phyloP scores from a whole-genome alignment of 345 rosid species.

The Lepidium africanum region DNA sequence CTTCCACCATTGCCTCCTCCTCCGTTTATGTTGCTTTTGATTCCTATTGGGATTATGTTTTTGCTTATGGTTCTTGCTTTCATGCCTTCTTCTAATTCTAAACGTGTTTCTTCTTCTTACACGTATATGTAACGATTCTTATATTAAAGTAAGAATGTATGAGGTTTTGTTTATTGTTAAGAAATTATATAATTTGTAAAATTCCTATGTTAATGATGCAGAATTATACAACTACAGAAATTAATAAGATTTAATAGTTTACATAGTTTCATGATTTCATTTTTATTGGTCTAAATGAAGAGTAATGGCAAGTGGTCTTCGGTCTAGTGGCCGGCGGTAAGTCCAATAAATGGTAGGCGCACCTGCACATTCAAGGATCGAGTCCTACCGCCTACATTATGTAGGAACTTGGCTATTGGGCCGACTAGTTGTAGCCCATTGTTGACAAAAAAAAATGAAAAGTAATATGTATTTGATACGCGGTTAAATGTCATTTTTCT shows the following conservation, averaged over 20 bases:
- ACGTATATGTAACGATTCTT: conserved; percentile 18
- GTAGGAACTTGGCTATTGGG: too few relatives aligned
- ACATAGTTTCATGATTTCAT: neutral
- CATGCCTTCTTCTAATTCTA: conserved; percentile 45
- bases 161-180: conserved; percentile 7
- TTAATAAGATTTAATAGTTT: neutral
- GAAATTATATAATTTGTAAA: conserved; percentile 12
- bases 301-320: too few relatives aligned
- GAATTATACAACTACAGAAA: neutral
- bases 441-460: too few relatives aligned
- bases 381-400: too few relatives aligned
- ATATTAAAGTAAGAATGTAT: neutral
- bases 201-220: neutral
- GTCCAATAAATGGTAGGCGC: too few relatives aligned
- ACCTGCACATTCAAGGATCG: too few relatives aligned
- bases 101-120: conserved; percentile 9
- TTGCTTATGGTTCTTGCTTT: conserved; percentile 68
- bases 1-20: conserved; percentile 88
- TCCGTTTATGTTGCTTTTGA: conserved; percentile 65
- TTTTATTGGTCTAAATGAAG: too few relatives aligned
- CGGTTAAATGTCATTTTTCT: too few relatives aligned
- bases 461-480: too few relatives aligned
- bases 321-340: too few relatives aligned
- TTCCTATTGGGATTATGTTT: conserved; percentile 62
- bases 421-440: too few relatives aligned